These are phyloP conservation scores for Harringtonia lauricola DNA, from an alignment of 2,329 filamentous ascomycete genomes.

Conservation along the genomic window DNA sequence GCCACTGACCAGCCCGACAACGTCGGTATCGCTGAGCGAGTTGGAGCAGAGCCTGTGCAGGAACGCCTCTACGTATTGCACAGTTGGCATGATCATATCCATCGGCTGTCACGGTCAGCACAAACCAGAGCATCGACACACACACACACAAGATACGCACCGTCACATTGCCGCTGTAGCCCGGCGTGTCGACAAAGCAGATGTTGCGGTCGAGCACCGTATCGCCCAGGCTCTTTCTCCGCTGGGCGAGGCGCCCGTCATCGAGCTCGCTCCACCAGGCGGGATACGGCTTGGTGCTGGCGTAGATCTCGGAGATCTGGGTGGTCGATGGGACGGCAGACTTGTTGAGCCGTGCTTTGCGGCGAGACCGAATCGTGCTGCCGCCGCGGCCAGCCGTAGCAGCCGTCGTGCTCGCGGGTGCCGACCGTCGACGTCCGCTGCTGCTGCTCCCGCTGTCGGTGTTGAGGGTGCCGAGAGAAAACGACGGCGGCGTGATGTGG, in stretches of 20 bases:
- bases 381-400: neutral
- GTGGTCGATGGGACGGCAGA: slow-evolving; percentile 19
- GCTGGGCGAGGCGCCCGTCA: slow-evolving; percentile 42
- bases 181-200: slow-evolving; percentile 82
- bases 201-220: slow-evolving; percentile 80
- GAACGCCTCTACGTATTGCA: slow-evolving; percentile 63
- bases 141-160: slow-evolving; percentile 36
- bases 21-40: slow-evolving; percentile 59
- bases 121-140: slow-evolving; percentile 4
- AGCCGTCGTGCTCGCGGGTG: slow-evolving; percentile 6
- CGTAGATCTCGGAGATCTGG: slow-evolving; percentile 56
- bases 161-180: slow-evolving; percentile 42
- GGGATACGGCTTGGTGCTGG: slow-evolving; percentile 76
- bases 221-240: slow-evolving; percentile 63
- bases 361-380: neutral
- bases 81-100: slow-evolving; percentile 46
- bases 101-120: slow-evolving; percentile 28
- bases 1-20: slow-evolving; percentile 67
- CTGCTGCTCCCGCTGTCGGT: too few relatives aligned
- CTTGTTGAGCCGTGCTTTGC: slow-evolving; percentile 5
- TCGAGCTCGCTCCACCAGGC: slow-evolving; percentile 81
- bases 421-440: slow-evolving; percentile 11
- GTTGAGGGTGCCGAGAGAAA: slow-evolving; percentile 5
- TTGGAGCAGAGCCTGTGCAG: slow-evolving; percentile 53
- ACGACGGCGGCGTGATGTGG: slow-evolving; percentile 30